These are phyloP conservation scores for Moesziomyces sp. DNA, from an alignment of 1,284 basidiomycete genomes.

Conservation along the genomic window DNA sequence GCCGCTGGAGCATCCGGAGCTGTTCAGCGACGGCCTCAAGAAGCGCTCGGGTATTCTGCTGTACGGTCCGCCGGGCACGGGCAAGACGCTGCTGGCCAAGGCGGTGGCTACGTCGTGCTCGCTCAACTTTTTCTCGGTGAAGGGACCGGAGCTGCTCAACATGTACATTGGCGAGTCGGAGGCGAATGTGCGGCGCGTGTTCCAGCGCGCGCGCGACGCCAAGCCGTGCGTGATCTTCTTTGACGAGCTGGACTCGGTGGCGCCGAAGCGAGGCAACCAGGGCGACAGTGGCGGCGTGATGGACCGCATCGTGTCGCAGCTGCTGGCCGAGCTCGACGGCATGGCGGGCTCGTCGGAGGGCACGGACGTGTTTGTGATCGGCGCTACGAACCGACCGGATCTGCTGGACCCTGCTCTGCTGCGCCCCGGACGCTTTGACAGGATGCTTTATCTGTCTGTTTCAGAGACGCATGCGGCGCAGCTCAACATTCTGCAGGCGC, in stretches of 20 bases:
- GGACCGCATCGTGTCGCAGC: slow-evolving; percentile 70
- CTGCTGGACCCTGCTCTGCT: slow-evolving; percentile 70
- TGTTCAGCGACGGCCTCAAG: slow-evolving; percentile 92
- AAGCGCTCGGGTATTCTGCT: slow-evolving; percentile 81
- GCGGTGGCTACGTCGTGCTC: slow-evolving; percentile 76
- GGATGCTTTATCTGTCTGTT: slow-evolving; percentile 95
- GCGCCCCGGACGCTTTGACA: slow-evolving; percentile 81
- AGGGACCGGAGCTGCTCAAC: slow-evolving; percentile 70
- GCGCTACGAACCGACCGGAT: slow-evolving; percentile 70
- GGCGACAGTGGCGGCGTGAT: slow-evolving; percentile 71
- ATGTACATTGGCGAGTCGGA: slow-evolving; percentile 71
- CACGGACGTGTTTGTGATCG: slow-evolving; percentile 70
- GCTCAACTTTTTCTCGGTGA: slow-evolving; percentile 71
- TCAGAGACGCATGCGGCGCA: slow-evolving; percentile 88
- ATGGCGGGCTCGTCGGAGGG: slow-evolving; percentile 68
- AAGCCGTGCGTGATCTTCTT: slow-evolving; percentile 71
- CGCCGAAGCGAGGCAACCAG: slow-evolving; percentile 70
- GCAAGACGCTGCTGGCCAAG: slow-evolving; percentile 70
- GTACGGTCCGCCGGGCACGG: slow-evolving; percentile 70
- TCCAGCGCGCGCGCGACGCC: slow-evolving; percentile 69
- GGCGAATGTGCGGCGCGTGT: slow-evolving; percentile 70
- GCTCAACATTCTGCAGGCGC: slow-evolving; percentile 84
- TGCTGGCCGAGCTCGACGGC: slow-evolving; percentile 70
- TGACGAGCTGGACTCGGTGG: slow-evolving; percentile 70
- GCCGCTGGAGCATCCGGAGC: slow-evolving; percentile 90